Evolutionary conservation across 805 yeast species (phyloP), one percentile per base, ranked within the genome.

Genomic region (Priceomyces castillae): DNA sequence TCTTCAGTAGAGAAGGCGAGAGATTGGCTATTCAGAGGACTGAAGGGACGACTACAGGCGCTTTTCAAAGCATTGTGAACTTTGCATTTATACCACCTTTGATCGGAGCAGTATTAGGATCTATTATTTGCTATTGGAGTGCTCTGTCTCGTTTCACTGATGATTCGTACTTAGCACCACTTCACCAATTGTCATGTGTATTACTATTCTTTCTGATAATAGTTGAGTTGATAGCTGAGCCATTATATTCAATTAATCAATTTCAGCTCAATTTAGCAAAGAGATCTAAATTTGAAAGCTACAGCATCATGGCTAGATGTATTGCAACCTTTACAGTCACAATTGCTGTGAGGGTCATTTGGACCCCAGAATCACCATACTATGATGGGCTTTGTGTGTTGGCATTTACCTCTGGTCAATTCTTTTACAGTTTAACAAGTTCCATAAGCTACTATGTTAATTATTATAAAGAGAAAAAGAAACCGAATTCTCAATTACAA

Each of bases 1-100:
- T 86, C 58, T 81, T 88, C 58, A 78, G 92, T 48, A 68, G 97
- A 45, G 98, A 92, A 56, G 95, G 92, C 0, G 78, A 81, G 33
- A 66, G 98, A 42, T 59, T 90, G 14, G 77, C 96, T 0, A 66
- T 83, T 43, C 86, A 86, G 61, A 67, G 95, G 48, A 78, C 80
- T 40, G 37, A 34, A 22, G 22, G 15, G 16, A 34, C 22, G 4
- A 17, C 14, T 3, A 17, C 20, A 14, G 30, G 31, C 10, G 42
- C 57, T 36, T 50, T 72, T 4, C 95, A 86, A 57, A 74, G 78
- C 31, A 77, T 86, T n/a, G 70, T 84, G 40, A 90, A 89, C 59
- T 74, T 88, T 47, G 90, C 95, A 2, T 73, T 69, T 44, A 56
- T 84, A 4, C 80, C 90, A 0, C 19, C 79, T 1, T 34, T 71